Percentiles rank a stretch among this genome's conserved stretches.
These are phyloP conservation scores for Triglochin maritima DNA, from an alignment of 106 monocot species.

Conservation along the genomic window DNA sequence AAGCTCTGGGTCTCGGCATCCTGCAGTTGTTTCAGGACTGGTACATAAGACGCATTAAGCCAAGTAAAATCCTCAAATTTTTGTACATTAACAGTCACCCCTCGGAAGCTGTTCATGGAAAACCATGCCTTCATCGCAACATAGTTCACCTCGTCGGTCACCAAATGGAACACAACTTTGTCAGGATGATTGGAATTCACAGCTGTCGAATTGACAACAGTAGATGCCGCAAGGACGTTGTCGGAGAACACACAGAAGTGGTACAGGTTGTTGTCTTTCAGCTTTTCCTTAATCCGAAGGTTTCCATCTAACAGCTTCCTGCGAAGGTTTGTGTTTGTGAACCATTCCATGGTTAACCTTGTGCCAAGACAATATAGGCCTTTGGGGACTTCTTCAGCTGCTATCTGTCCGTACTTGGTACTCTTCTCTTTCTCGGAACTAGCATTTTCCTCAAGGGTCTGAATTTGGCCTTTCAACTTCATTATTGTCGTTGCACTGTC, in stretches of 20 bases:
- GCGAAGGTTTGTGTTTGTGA: constrained; percentile 22
- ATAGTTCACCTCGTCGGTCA: constrained; percentile 71
- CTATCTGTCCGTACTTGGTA: constrained; percentile 58
- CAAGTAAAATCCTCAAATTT: constrained; percentile 69
- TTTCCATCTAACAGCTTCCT: constrained; percentile 16
- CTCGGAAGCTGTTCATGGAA: constrained; percentile 44
- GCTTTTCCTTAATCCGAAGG: constrained; percentile 12
- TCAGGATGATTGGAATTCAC: constrained; percentile 46
- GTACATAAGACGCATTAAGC: constrained; percentile 78
- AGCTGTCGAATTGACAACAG: constrained; percentile 63
- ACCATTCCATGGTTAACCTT: constrained; percentile 55
- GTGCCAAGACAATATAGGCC: constrained; percentile 71
- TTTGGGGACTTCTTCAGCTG: constrained; percentile 77
- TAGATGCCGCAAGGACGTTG: constrained; percentile 64
- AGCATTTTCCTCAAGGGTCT: constrained; percentile 50
- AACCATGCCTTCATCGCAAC: constrained; percentile 74
- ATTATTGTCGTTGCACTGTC: constrained; percentile 41
- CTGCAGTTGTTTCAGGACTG: constrained; percentile 77
- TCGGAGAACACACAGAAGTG: constrained; percentile 81
- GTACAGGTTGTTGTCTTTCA: constrained; percentile 44
- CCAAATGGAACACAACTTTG: constrained; percentile 56
- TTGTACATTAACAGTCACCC: constrained; percentile 56
- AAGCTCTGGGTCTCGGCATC: constrained; percentile 54
- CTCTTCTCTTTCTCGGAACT: constrained; percentile 58
- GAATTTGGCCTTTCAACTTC: constrained; percentile 55